Conservation (phyloP, 2,329 filamentous ascomycete genomes). For the Bipolaris zeicola region DNA sequence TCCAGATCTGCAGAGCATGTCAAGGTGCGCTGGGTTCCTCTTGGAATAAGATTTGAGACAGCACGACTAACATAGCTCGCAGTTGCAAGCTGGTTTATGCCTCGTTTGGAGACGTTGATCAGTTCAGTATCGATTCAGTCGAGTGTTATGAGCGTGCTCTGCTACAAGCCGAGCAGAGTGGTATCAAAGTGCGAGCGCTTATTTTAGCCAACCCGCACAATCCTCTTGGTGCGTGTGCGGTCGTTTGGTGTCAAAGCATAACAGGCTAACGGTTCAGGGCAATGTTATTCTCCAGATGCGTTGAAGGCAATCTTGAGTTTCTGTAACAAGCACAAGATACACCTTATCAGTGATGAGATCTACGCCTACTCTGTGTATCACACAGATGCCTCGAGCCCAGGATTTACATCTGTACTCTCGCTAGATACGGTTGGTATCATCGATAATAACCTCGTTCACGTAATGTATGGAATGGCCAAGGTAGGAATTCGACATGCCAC, state of each 20-base stretch:
- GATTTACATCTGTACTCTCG: conserved; percentile 34
- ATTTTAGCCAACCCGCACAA: conserved; percentile 61
- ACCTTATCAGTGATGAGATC: conserved; percentile 64
- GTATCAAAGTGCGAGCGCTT: conserved; percentile 50
- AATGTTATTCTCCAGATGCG: conserved; percentile 44
- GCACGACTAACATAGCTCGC: neutral
- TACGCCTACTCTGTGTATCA: conserved; percentile 60
- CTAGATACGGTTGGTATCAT: conserved; percentile 49
- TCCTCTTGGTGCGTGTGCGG: conserved; percentile 50
- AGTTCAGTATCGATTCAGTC: conserved; percentile 21
- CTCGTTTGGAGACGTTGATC: conserved; percentile 1
- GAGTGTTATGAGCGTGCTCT: conserved; percentile 49
- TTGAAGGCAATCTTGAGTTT: conserved; percentile 54
- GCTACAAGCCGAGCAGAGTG: conserved; percentile 35
- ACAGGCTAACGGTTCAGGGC: neutral
- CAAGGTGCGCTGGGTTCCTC: neutral
- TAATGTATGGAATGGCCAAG: conserved; percentile 53
- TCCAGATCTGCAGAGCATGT: conserved; percentile 12
- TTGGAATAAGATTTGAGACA: neutral
- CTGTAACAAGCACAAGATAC: conserved; percentile 57
- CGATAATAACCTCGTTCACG: conserved; percentile 58
- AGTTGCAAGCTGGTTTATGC: conserved; percentile 12
- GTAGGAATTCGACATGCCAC: neutral
- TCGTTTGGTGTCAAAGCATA: neutral
- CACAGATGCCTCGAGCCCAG: conserved; percentile 9